Evolutionary conservation across 768 basidiomycete genomes (phyloP).

Genomic region (Glaciozyma martinii): DNA sequence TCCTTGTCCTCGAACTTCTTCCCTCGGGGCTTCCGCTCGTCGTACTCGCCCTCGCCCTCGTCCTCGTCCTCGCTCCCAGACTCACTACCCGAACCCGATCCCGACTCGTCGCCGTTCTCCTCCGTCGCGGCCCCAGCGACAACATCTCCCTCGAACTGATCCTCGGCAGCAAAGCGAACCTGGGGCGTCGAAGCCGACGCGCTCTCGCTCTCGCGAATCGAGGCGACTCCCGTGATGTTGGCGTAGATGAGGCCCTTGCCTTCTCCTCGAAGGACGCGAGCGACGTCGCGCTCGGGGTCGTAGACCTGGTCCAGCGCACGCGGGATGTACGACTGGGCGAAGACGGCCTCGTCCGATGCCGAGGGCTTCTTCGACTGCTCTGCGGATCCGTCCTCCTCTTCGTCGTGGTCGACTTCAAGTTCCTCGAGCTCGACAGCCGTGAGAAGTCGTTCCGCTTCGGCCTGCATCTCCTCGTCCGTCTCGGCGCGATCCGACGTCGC

Average conservation of each 20-base stretch:
- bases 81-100: constrained; percentile 37
- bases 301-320: constrained; percentile 83
- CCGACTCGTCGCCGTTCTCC: constrained; percentile 36
- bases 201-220: constrained; percentile 31
- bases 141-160: constrained; percentile 1
- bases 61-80: constrained; percentile 36
- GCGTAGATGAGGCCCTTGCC: constrained; percentile 73
- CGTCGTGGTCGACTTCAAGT: constrained; percentile 45
- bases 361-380: constrained; percentile 14
- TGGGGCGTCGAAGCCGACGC: too few species aligned
- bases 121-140: neutral
- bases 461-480: constrained; percentile 21
- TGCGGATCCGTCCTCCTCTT: constrained; percentile 36
- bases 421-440: constrained; percentile 32
- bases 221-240: constrained; percentile 63
- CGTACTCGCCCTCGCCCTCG: constrained; percentile 39
- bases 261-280: constrained; percentile 59
- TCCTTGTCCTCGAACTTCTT: constrained; percentile 46
- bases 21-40: constrained; percentile 61
- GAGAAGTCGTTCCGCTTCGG: constrained; percentile 30
- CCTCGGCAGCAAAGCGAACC: too few species aligned
- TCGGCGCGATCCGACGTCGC: constrained; percentile 40
- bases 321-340: constrained; percentile 85
- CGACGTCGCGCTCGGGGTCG: constrained; percentile 89
- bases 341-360: constrained; percentile 76